Base-by-base conservation (phyloP, 2,329 filamentous ascomycete species). In the Chaetomium strumarium region DNA sequence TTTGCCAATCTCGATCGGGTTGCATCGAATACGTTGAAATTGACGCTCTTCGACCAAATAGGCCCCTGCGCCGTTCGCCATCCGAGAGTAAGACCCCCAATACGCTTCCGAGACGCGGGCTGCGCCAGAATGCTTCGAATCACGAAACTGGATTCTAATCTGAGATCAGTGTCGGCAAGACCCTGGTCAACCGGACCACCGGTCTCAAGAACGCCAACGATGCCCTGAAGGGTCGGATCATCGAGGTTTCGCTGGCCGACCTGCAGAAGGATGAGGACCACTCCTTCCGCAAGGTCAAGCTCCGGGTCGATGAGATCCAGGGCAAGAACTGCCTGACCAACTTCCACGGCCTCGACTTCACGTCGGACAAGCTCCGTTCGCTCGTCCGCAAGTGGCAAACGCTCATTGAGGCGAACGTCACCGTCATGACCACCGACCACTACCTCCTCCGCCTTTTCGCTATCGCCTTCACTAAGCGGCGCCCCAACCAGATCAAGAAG, bases 121-220 rank as follows among this genome's bases (percentile, higher is more conserved):
- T 36, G 46, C 46, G 43, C 52, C 49, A 54, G 49, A 45, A 24
- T 49, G 36, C 34, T 34, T 29, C 51, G 43, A 55, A 37, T 17
- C 37, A 39, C 53, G 52, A 57, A 31, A 43, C 10, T 14, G 29
- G 51, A 43, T 53, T 63, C 58, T 63, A 63, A 62, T 60, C n/a
- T 51, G 39, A 47, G 43, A 63, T 63, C 75, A 97, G 92, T 86
- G 92, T 97, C 74, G 93, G 93, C 75, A 99, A 99, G 83, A 99
- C 93, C 67, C 87, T 99, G 62, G 93, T 99, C 74, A 99, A 99
- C 88, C 87, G 93, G 70, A 96, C 93, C 68, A 96, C 90, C 68
- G 93, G 93, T 95, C 82, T 99, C 69, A 99, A 97, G 87, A 97
- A 97, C 80, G 93, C 93, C 74, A 99, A 97, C 82, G 93, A 99